Base-by-base conservation (phyloP, 2,329 filamentous ascomycete species). In the Blastomyces gilchristii region DNA sequence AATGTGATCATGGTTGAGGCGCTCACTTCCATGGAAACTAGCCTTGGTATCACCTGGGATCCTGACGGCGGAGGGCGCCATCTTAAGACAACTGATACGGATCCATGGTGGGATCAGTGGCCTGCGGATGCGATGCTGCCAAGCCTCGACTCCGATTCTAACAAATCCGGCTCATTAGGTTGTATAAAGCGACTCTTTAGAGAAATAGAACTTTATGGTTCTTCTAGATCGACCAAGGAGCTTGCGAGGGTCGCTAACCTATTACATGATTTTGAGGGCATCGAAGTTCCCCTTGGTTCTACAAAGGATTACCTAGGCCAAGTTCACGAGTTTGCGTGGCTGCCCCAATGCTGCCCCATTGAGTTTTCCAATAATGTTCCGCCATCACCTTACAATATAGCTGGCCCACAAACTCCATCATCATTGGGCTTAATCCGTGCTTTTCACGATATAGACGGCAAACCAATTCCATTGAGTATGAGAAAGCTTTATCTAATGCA, bases 241-340 rank as follows among this genome's bases (percentile, higher is more conserved):
- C 65, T 76, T 34, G 66, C 65, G 16, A 65, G 53, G 12, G 66
- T 76, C 45, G 69, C 69, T 14, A 65, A 74, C 53, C 45, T 74
- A 45, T 67, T 77, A 39, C 68, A 76, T 60, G 74, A 77, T 34
- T 66, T 71, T 56, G 73, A 75, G 49, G 74, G 75, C 1, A 62
- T 63, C 16, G 63, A 69, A 14, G 66, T 74, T 50, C 68, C 66
- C 2, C 62, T 73, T 41, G 25, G 25, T 43, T 62, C 50, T n/a
- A 56, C 65, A 45, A 34, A 65, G 41, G 50, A 53, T 56, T 22
- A 56, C 14, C 37, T 64, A 50, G 62, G 25, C 22, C 25, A 60
- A 25, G 41, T 52, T 9, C 47, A 63, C 2, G 69, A 75, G 34
- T 69, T 72, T 62, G 68, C 70, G 18, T 77, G 75, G 74, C 64